Base-by-base conservation (phyloP, 805 yeast genomes). In the Suhomyces canberraensis region DNA sequence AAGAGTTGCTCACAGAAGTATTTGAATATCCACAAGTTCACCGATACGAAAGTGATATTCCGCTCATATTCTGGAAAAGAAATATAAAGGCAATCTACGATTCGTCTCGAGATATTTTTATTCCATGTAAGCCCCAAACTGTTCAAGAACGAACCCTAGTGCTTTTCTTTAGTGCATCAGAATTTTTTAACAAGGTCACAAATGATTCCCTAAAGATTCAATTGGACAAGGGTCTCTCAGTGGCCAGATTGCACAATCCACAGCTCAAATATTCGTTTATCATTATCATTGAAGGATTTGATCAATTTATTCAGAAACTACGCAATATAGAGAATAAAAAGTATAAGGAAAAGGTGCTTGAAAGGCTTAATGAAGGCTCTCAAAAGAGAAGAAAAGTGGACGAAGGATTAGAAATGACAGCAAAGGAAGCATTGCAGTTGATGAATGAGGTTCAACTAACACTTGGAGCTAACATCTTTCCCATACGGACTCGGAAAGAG, bases 11-110 rank as follows among this genome's bases (percentile, higher is more conserved):
- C 3, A 28, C 33, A 1, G 35, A 27, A 29, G 46, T 29, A 16
- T 50, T 46, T 46, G 56, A 13, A 39, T 31, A 31, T 7, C 46
- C 71, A 32, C 27, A 51, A 21, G 40, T 56, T 32, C 44, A 57
- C 35, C 54, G 46, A 20, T 51, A 42, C 16, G 39, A 44, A 29
- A 44, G 51, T 16, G 53, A 56, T 11, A 37, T 64, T 2, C 83
- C 83, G 0, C 36, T 71, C 3, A 67, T 81, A 2, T 55, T 59
- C 31, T 81, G 84, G 75, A 62, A 69, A 33, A 58, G 90, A 28
- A 60, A 59, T 13, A 65, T 72, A 4, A 63, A 57, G 15, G 73
- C 84, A 0, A 51, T 50, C 1, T 83, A 79, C 54, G 74, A 77
- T 47, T 44, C 59, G 8, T 51, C 51, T 1, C 61, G 64, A 18